Base-by-base conservation (phyloP, 192 early-diverging fungal species). In the Oehlia diaphana region DNA sequence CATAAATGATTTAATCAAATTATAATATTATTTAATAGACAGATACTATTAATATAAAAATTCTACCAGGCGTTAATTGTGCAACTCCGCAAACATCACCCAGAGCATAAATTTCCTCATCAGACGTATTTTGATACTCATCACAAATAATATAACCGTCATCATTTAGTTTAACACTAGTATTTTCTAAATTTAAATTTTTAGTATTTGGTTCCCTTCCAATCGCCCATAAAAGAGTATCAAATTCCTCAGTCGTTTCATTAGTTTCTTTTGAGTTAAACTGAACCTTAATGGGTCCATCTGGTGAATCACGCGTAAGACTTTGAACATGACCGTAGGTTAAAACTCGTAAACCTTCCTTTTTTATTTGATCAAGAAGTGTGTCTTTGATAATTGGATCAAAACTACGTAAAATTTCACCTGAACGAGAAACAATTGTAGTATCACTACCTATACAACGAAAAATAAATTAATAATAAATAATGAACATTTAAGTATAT, bases 71-170 rank as follows among this genome's bases (percentile, higher is more conserved):
- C 39, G 98, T 99, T 72, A 99, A 89, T 89, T 96, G 93, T 35
- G 92, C 91, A 79, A 92, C 86, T 73, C 98, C 98, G 82, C 92
- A 95, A 47, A 97, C 95, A 84, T 99, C 98, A 61, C 98, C 98
- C 8, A 99, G 87, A n/a, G 96, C 93, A 84, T 92, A 95, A 13
- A 99, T 83, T 44, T 92, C 90, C 37, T 86, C 82, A 7, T 83
- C 82, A 62, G 66, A 82, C 9, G 96, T 98, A 76, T 94, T 89
- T 84, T 98, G 97, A 86, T 87, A 98, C 80, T 95, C 94, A 83
- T 99, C 93, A 21, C 89, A 91, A 37, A 86, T 79, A 81, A 99
- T 93, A 82, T 92, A 92, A 3, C 96, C 95, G 26, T 89, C 85
- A 21, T 85, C 83, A 77, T 92, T 90, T 28, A 87, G 72, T 71